Conservation (phyloP, 2,329 filamentous ascomycete species). For the Ophiocordyceps sinensis region DNA sequence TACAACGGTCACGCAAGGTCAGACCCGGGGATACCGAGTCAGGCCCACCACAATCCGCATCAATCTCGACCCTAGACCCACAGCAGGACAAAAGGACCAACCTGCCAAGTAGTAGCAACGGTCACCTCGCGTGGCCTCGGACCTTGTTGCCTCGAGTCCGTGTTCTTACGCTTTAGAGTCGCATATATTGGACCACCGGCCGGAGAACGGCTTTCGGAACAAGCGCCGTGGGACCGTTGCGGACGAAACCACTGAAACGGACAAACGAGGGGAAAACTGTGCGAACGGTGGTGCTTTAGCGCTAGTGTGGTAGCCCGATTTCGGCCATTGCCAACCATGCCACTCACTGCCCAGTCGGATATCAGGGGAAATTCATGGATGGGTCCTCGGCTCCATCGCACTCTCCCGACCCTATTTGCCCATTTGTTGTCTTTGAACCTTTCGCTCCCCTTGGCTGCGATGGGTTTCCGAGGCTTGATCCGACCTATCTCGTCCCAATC, state of each 20-base stretch:
- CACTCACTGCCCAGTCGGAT: background rate
- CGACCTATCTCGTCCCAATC: too few relatives aligned
- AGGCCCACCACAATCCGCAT: slow-evolving; percentile 1
- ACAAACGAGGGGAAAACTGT: too few relatives aligned
- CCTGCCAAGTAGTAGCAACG: background rate
- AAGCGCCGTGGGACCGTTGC: too few relatives aligned
- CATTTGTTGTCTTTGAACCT: background rate
- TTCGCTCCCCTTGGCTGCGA: background rate
- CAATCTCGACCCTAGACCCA: background rate
- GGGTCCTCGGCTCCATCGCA: background rate
- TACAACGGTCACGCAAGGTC: background rate
- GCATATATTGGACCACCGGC: too few relatives aligned
- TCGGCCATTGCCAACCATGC: background rate
- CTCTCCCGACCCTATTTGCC: background rate
- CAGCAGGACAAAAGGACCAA: background rate
- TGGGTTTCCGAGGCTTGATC: too few relatives aligned
- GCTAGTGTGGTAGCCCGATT: background rate
- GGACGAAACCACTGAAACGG: too few relatives aligned
- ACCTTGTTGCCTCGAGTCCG: background rate
- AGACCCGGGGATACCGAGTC: background rate
- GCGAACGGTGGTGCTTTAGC: background rate
- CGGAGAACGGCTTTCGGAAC: too few relatives aligned
- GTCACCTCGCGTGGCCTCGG: too few relatives aligned
- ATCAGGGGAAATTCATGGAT: background rate
- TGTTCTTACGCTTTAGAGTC: too few relatives aligned